These are phyloP conservation scores for Jaltomata sinuosa DNA, from an alignment of 257 asterid genomes.

Conservation along the genomic window DNA sequence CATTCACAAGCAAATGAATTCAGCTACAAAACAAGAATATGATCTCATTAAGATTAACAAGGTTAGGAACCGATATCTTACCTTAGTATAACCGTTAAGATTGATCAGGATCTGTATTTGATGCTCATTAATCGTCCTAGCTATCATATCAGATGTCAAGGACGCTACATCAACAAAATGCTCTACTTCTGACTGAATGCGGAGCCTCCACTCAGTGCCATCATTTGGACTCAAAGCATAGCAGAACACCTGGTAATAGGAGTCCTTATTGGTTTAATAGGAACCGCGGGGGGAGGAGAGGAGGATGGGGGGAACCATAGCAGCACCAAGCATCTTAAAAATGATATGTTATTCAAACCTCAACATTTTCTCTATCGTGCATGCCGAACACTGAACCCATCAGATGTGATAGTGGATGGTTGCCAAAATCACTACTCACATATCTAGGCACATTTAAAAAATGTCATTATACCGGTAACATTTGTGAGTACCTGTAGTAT, in stretches of 20 bases:
- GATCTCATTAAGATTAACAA: background rate
- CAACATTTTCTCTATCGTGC: conserved; percentile 77
- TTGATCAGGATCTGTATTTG: conserved; percentile 90
- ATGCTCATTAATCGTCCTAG: conserved; percentile 85
- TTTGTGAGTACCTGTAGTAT: background rate
- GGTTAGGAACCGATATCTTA: background rate
- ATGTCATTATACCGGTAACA: background rate
- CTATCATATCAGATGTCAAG: conserved; percentile 84
- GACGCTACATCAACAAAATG: conserved; percentile 89
- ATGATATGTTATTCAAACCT: conserved; percentile 39
- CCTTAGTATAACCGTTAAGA: conserved; percentile 98
- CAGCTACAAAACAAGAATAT: background rate
- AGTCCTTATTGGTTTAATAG: background rate
- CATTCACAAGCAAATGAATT: background rate
- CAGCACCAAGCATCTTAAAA: background rate
- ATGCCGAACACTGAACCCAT: conserved; percentile 99
- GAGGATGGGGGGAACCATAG: background rate
- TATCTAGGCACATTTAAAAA: conserved; percentile 33
- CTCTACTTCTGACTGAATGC: conserved; percentile 90
- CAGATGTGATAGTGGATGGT: conserved; percentile 95
- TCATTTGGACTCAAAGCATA: conserved; percentile 94
- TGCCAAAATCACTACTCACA: conserved; percentile 98
- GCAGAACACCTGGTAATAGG: conserved; percentile 66
- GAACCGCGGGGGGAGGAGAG: background rate
- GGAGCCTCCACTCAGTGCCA: conserved; percentile 93